Conservation (phyloP, 768 basidiomycete genomes). For the Mycena chlorophos region DNA sequence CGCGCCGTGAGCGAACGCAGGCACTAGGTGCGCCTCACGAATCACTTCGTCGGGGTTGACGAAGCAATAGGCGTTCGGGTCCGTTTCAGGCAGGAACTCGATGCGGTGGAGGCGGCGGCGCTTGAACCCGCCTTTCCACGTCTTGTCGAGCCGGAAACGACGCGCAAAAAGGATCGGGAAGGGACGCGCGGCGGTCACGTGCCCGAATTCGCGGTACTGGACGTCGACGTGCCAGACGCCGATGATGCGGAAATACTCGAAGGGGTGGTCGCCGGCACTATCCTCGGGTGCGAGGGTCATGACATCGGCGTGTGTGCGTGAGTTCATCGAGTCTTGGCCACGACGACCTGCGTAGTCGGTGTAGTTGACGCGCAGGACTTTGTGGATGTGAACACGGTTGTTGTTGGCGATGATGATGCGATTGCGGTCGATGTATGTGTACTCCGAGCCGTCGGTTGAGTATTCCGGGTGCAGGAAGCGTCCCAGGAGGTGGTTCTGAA, state of each 20-base stretch:
- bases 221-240: slow-evolving; percentile 24
- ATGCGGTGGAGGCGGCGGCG: too few relatives aligned
- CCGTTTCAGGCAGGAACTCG: too few relatives aligned
- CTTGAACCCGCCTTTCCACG: too few relatives aligned
- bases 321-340: slow-evolving; percentile 36
- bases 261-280: background rate
- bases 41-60: too few relatives aligned
- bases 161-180: too few relatives aligned
- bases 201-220: too few relatives aligned
- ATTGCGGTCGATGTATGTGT: background rate
- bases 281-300: slow-evolving; percentile 24
- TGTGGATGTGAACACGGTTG: slow-evolving; percentile 26
- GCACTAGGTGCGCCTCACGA: too few relatives aligned
- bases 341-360: slow-evolving; percentile 39
- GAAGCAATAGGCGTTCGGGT: too few relatives aligned
- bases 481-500: slow-evolving; percentile 27
- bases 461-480: slow-evolving; percentile 17
- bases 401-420: slow-evolving; percentile 3
- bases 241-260: slow-evolving; percentile 15
- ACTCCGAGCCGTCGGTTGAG: slow-evolving; percentile 23
- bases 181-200: too few relatives aligned
- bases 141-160: too few relatives aligned
- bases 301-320: slow-evolving; percentile 28
- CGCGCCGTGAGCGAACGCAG: too few relatives aligned
- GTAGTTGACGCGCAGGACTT: slow-evolving; percentile 34